A percentile compares a stretch with the other conserved stretches of the same genome.
phyloP scores from a whole-genome alignment of 176 grass and related monocot genomes.

The Puccinellia tenuiflora region DNA sequence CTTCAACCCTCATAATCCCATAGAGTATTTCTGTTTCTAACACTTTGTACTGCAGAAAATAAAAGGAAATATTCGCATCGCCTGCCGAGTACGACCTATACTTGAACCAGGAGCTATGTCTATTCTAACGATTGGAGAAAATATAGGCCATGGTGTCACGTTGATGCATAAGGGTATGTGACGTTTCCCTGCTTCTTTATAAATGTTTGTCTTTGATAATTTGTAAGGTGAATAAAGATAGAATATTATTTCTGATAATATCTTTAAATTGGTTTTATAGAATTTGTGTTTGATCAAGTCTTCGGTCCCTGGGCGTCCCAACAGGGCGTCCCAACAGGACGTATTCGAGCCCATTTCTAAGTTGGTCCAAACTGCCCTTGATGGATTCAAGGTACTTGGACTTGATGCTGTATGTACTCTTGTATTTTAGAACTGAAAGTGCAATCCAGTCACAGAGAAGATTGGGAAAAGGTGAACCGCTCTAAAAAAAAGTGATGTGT shows the following conservation, averaged over 20 bases:
- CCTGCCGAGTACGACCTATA: conserved; percentile 73
- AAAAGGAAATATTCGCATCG: conserved; percentile 89
- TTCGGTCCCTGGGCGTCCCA: conserved; percentile 61
- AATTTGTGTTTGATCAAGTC: conserved; percentile 88
- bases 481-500: no score
- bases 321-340: conserved; percentile 75
- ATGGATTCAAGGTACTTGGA: conserved; percentile 81
- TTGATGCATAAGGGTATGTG: conserved; percentile 54
- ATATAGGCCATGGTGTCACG: conserved; percentile 56
- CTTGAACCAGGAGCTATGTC: conserved; percentile 51
- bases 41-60: conserved; percentile 49
- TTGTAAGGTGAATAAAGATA: background rate
- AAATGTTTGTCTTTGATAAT: background rate
- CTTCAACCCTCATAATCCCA: no score
- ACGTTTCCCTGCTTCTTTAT: background rate
- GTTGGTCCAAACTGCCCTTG: conserved; percentile 82
- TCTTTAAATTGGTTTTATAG: conserved; percentile 24
- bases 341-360: conserved; percentile 99
- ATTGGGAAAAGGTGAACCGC: no score
- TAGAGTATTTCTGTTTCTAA: background rate
- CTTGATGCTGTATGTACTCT: background rate
- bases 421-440: background rate
- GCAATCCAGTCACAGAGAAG: background rate
- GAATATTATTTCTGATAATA: background rate
- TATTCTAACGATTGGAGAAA: conserved; percentile 66